These are phyloP conservation scores for Ceratocystis cubensis DNA, from an alignment of 2,329 filamentous ascomycete genomes.

Conservation along the genomic window DNA sequence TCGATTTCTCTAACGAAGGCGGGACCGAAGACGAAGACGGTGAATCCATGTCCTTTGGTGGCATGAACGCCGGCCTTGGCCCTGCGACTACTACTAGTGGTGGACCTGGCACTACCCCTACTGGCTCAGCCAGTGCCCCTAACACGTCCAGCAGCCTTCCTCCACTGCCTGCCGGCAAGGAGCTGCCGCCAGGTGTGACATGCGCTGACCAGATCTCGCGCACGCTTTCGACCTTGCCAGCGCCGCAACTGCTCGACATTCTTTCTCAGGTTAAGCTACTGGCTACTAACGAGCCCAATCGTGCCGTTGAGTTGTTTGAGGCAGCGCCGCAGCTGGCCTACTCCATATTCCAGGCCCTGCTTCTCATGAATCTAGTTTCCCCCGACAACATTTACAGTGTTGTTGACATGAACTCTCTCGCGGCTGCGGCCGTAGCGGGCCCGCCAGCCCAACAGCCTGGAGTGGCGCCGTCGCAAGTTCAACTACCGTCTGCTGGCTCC, in stretches of 20 bases:
- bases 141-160: conserved; percentile 47
- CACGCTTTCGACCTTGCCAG: conserved; percentile 74
- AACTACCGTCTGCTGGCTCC: neutral
- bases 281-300: conserved; percentile 65
- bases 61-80: conserved; percentile 14
- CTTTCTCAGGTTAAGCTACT: conserved; percentile 88
- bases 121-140: conserved; percentile 26
- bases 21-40: conserved; percentile 54
- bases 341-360: conserved; percentile 84
- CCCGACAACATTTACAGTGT: conserved; percentile 70
- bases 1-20: conserved; percentile 92
- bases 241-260: conserved; percentile 82
- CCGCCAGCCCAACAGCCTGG: conserved; percentile 26
- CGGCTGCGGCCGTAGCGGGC: conserved; percentile 30
- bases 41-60: conserved; percentile 17
- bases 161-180: conserved; percentile 70
- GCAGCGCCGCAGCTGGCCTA: conserved; percentile 88
- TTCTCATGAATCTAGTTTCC: conserved; percentile 86
- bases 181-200: conserved; percentile 68
- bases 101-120: conserved; percentile 25
- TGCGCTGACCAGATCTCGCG: conserved; percentile 85
- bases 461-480: conserved; percentile 24
- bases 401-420: conserved; percentile 45
- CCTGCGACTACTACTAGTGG: conserved; percentile 28
- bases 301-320: conserved; percentile 73